Evolutionary conservation across 2,329 filamentous ascomycete species (phyloP).

Genomic region (Coniochaeta sp.): DNA sequence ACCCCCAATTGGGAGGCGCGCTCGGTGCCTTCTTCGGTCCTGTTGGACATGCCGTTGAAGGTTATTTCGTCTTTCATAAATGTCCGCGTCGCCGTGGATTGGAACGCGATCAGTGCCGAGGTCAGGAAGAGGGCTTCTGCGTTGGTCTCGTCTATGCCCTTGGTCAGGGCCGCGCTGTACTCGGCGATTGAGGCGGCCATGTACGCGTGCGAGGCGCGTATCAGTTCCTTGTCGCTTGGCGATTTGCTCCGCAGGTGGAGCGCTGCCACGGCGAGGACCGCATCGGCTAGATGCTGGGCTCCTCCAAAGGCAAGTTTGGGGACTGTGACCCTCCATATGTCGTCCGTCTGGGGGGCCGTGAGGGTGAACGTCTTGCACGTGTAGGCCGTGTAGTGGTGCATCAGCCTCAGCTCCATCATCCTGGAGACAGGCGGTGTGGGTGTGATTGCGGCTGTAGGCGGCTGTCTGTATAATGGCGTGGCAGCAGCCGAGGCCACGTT

Average conservation of each 20-base stretch:
- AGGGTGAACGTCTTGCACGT: conserved; percentile 54
- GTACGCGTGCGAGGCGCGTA: conserved; percentile 56
- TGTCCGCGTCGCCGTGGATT: conserved; percentile 56
- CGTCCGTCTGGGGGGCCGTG: conserved; percentile 40
- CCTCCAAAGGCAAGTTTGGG: conserved; percentile 54
- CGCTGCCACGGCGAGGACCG: conserved; percentile 56
- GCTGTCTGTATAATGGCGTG: conserved; percentile 27
- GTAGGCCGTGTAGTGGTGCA: conserved; percentile 56
- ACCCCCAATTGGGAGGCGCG: conserved; percentile 17
- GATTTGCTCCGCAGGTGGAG: conserved; percentile 50
- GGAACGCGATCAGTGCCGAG: conserved; percentile 56
- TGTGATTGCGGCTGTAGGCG: conserved; percentile 24
- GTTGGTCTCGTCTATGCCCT: conserved; percentile 50
- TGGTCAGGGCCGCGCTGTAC: conserved; percentile 48
- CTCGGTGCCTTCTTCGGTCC: conserved; percentile 3
- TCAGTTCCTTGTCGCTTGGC: conserved; percentile 51
- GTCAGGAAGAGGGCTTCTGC: conserved; percentile 58
- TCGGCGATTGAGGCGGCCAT: conserved; percentile 56
- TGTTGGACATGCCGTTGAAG: neutral
- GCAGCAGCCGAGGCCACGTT: conserved; percentile 12
- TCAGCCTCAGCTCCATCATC: conserved; percentile 52
- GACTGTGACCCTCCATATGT: conserved; percentile 53
- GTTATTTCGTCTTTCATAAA: conserved; percentile 48
- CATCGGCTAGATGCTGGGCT: conserved; percentile 52
- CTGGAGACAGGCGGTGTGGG: conserved; percentile 31